phyloP scores from a whole-genome alignment of 495 filamentous ascomycete genomes.

The Aspergillus bridgeri region DNA sequence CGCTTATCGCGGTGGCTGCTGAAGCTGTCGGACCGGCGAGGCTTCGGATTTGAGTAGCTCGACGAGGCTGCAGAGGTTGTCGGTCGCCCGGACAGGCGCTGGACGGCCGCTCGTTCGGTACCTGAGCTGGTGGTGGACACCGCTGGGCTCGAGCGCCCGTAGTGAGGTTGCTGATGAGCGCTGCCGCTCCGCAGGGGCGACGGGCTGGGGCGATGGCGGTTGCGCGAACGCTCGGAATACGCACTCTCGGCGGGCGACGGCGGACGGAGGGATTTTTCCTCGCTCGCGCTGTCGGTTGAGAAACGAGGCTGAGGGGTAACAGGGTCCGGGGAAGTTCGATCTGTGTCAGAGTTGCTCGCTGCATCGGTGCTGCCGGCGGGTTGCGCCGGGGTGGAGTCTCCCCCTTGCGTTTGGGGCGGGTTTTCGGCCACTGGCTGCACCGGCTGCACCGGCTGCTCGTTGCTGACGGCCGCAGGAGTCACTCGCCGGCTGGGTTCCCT shows the following conservation, averaged over 20 bases:
- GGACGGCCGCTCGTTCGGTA: constrained; percentile 49
- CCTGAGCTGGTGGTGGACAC: constrained; percentile 15
- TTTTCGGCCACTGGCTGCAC: constrained; percentile 19
- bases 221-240: constrained; percentile 29
- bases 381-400: constrained; percentile 22
- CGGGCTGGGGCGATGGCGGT: constrained; percentile 26
- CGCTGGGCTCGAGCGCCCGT: constrained; percentile 16
- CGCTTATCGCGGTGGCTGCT: constrained; percentile 48
- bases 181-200: constrained; percentile 22
- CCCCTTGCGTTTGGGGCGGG: constrained; percentile 32
- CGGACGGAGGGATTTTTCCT: constrained; percentile 14
- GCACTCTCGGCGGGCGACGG: constrained; percentile 39
- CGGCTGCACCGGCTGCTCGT: constrained; percentile 18
- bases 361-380: constrained; percentile 21
- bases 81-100: constrained; percentile 38
- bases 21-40: constrained; percentile 42
- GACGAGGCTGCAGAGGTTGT: constrained; percentile 34
- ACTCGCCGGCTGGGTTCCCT: constrained; percentile 25
- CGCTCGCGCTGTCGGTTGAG: constrained; percentile 7
- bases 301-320: constrained; percentile 10
- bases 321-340: constrained; percentile 18
- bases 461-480: constrained; percentile 21
- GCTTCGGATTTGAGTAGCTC: constrained; percentile 24
- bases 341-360: constrained; percentile 17
- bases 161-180: constrained; percentile 15